Evolutionary conservation across 768 basidiomycete species (phyloP), one percentile per base, ranked within the genome.

Genomic region (Kockovaella imperatae): DNA sequence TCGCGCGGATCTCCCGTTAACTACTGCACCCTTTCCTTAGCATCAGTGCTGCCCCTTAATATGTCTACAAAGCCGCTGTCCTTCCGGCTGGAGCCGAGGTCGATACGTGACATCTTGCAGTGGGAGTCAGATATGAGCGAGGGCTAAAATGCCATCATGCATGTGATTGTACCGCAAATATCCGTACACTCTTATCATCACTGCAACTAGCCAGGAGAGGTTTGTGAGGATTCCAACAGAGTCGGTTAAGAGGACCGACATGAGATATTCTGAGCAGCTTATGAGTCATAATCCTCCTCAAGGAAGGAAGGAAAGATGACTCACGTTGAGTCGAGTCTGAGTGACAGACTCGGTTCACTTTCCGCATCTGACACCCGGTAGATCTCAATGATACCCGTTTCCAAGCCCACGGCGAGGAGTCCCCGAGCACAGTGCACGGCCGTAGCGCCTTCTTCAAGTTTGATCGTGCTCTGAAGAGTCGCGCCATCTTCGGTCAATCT

Each of bases 121-220:
- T n/a, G n/a, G n/a, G n/a, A n/a, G n/a, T n/a, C n/a, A n/a, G n/a
- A n/a, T n/a, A n/a, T n/a, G n/a, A n/a, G n/a, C 31, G 31, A n/a
- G 31, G n/a, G 31, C 31, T 10, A 32, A 32, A n/a, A n/a, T 10
- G 10, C 31, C 10, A 32, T 39, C 13, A 10, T 39, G 36, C 36
- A 11, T 39, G 36, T 39, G 8, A 39, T 18, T 45, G 21, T 8
- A 87, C 74, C 64, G 75, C 75, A 71, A 81, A 74, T 74, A 93
- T 77, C 71, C 81, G 84, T 72, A 91, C 75, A 76, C 84, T 85
- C 75, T 86, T 82, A 77, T 96, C 91, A 75, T 93, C 88, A 70
- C 87, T 86, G 62, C 87, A 87, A 50, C 82, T 87, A 28, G 87
- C 91, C 44, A 96, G 76, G 48, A 67, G n/a, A 29, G 21, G 41